phyloP scores from a whole-genome alignment of 805 yeast genomes.

The Metschnikowia aberdeeniae region DNA sequence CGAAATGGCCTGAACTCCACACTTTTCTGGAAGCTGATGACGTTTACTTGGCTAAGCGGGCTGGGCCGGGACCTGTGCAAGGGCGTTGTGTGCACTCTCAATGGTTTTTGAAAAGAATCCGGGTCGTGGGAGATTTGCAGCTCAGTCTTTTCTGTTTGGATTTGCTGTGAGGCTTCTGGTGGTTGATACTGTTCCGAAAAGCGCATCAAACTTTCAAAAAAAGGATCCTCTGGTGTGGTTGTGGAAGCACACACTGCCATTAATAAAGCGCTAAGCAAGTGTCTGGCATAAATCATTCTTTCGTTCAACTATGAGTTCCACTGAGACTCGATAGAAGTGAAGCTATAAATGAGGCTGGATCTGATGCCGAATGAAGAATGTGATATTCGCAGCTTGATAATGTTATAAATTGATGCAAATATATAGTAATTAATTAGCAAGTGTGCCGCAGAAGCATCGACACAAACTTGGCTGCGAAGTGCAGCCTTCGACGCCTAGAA shows the following conservation, averaged over 20 bases:
- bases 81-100: background rate
- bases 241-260: too few relatives aligned
- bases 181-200: conserved; percentile 3
- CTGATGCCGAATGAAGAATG: background rate
- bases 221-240: background rate
- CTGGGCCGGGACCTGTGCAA: too few relatives aligned
- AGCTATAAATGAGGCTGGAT: too few relatives aligned
- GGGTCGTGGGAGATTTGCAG: background rate
- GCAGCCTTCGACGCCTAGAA: background rate
- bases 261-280: background rate
- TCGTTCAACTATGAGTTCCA: too few relatives aligned
- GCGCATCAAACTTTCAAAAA: conserved; percentile 1
- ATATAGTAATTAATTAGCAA: background rate
- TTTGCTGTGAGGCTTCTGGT: background rate
- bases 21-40: background rate
- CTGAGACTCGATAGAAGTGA: too few relatives aligned
- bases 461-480: background rate
- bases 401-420: background rate
- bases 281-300: background rate
- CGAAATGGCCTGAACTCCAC: background rate
- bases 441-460: background rate
- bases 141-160: background rate
- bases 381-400: background rate
- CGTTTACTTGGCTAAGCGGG: background rate
- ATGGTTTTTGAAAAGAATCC: too few relatives aligned